Conservation (phyloP, 495 filamentous ascomycete species). For the Pseudotulostoma volvatum region DNA sequence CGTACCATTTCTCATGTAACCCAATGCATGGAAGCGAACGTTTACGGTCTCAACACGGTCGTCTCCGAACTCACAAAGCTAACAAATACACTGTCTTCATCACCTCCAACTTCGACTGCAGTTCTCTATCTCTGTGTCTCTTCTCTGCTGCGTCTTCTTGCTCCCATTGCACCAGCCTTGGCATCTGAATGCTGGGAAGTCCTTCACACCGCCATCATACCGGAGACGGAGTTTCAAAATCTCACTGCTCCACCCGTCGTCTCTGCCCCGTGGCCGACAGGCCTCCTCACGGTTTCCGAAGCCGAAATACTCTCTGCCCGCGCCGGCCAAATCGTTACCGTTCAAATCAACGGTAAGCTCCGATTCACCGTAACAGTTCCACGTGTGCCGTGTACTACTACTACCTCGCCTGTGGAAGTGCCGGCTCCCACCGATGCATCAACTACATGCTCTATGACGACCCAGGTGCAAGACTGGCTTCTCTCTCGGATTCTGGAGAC, state of each 20-base stretch:
- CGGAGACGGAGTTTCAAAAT: slow-evolving; percentile 4
- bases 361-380: slow-evolving; percentile 46
- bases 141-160: slow-evolving; percentile 49
- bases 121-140: slow-evolving; percentile 23
- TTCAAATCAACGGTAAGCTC: slow-evolving; percentile 64
- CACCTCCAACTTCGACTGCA: slow-evolving; percentile 17
- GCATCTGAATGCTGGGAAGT: slow-evolving; percentile 65
- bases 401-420: slow-evolving; percentile 6
- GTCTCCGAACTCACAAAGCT: slow-evolving; percentile 68
- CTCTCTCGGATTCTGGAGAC: slow-evolving; percentile 32
- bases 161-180: slow-evolving; percentile 62
- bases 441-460: slow-evolving; percentile 1
- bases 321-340: slow-evolving; percentile 36
- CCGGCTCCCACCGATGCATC: slow-evolving; percentile 1
- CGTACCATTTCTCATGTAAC: slow-evolving; percentile 52
- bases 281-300: slow-evolving; percentile 21
- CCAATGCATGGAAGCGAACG: slow-evolving; percentile 45
- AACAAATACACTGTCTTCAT: slow-evolving; percentile 43
- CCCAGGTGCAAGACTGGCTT: slow-evolving; percentile 38
- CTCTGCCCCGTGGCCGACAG: slow-evolving; percentile 34
- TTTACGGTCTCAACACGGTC: slow-evolving; percentile 59
- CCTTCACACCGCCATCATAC: slow-evolving; percentile 22
- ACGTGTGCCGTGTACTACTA: slow-evolving; percentile 12
- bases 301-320: slow-evolving; percentile 31
- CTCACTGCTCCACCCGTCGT: slow-evolving; percentile 26